Evolutionary conservation across 305 asterid species (phyloP).

Genomic region (Andrographis paniculata): DNA sequence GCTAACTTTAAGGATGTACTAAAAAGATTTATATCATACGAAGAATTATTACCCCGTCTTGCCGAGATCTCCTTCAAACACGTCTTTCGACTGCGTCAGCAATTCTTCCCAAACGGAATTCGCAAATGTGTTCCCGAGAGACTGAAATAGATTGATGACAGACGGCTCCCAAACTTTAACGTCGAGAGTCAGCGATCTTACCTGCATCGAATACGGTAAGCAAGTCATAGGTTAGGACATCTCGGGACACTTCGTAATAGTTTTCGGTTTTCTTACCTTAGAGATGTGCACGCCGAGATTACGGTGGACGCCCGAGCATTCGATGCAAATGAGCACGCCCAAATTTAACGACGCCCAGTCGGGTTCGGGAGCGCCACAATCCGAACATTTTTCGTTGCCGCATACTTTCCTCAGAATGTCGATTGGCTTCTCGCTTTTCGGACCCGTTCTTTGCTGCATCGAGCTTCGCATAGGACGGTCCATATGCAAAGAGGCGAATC

Average conservation of each 20-base stretch:
- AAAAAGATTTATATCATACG: too few species aligned
- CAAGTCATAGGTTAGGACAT: background rate
- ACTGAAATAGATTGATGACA: constrained; percentile 82
- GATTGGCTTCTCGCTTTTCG: constrained; percentile 79
- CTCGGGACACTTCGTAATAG: background rate
- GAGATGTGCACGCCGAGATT: constrained; percentile 99
- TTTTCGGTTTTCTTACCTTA: constrained; percentile 44
- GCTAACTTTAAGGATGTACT: too few species aligned
- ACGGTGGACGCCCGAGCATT: constrained; percentile 99
- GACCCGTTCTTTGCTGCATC: constrained; percentile 49
- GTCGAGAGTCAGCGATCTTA: constrained; percentile 95
- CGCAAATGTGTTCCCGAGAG: constrained; percentile 83
- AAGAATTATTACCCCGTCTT: constrained; percentile 66
- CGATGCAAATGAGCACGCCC: constrained; percentile 98
- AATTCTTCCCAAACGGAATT: constrained; percentile 95
- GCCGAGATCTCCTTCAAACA: constrained; percentile 58
- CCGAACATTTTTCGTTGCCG: constrained; percentile 92
- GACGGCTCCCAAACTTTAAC: constrained; percentile 99
- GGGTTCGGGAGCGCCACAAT: constrained; percentile 94
- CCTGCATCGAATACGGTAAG: constrained; percentile 34
- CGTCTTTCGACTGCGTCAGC: constrained; percentile 70
- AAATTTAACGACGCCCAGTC: constrained; percentile 99
- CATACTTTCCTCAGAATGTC: constrained; percentile 69
- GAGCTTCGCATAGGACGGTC: constrained; percentile 69
- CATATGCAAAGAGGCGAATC: constrained; percentile 48